phyloP scores from a whole-genome alignment of 306 rosid genomes.

The Sesbania bispinosa region DNA sequence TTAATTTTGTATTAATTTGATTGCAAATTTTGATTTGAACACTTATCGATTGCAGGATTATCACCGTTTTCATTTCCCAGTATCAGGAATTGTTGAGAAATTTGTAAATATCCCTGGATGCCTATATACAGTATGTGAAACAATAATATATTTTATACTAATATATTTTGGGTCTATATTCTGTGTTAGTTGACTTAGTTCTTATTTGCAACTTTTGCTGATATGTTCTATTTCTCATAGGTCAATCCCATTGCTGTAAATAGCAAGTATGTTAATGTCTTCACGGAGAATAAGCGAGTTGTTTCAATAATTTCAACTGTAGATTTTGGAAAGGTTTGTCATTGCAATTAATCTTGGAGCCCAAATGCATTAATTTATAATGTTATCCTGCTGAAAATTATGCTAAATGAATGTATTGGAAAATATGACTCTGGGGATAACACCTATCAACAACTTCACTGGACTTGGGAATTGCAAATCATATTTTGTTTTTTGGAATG shows the following conservation, averaged over 20 bases:
- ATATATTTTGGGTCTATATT: slow-evolving; percentile 13
- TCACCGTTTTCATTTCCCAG: slow-evolving; percentile 91
- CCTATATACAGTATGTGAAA: slow-evolving; percentile 75
- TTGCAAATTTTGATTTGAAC: slow-evolving; percentile 5
- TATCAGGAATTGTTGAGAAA: slow-evolving; percentile 75
- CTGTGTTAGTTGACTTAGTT: not conserved
- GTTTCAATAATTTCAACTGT: slow-evolving; percentile 74
- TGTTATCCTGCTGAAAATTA: not conserved
- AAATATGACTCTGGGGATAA: not conserved
- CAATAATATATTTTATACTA: not conserved
- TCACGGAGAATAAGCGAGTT: slow-evolving; percentile 93
- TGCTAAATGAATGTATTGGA: slow-evolving; percentile 1
- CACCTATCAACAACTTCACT: not conserved
- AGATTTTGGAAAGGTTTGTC: slow-evolving; percentile 82
- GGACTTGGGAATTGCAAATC: not conserved
- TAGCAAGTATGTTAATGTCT: slow-evolving; percentile 95
- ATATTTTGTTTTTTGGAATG: not conserved
- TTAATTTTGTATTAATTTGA: not conserved
- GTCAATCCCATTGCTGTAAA: slow-evolving; percentile 97
- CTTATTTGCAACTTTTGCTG: slow-evolving; percentile 1
- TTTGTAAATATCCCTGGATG: slow-evolving; percentile 78
- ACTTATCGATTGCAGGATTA: slow-evolving; percentile 67
- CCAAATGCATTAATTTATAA: not conserved
- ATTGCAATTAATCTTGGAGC: slow-evolving; percentile 26
- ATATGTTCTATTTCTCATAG: slow-evolving; percentile 30